Evolutionary conservation across 1,284 basidiomycete genomes (phyloP).

Genomic region (Leccinum solheimii): DNA sequence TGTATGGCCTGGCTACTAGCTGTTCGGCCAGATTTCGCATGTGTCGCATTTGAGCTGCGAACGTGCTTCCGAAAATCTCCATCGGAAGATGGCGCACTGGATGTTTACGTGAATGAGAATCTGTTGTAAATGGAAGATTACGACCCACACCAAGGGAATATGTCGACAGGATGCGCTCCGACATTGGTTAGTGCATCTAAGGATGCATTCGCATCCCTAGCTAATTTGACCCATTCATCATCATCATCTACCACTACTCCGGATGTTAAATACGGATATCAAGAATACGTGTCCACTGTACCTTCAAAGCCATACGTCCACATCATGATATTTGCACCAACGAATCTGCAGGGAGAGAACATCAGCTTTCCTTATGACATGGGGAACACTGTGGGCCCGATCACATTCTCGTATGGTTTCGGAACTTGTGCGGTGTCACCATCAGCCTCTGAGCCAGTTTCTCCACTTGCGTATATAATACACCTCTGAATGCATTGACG

Average conservation of each 20-base stretch:
- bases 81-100: conserved; percentile 7
- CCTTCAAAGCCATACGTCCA: conserved; percentile 10
- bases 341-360: not conserved
- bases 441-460: conserved; percentile 5
- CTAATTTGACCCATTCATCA: conserved; percentile 7
- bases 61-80: conserved; percentile 1
- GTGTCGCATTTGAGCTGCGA: conserved; percentile 7
- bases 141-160: conserved; percentile 7
- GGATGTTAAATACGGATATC: not conserved
- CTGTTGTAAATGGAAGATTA: not conserved
- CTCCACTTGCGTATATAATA: not conserved
- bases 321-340: conserved; percentile 9
- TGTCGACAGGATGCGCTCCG: conserved; percentile 8
- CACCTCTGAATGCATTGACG: not conserved
- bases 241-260: conserved; percentile 1
- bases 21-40: conserved; percentile 6
- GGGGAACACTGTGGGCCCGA: too few relatives aligned
- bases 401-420: conserved; percentile 4
- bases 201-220: conserved; percentile 6
- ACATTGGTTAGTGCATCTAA: conserved; percentile 6
- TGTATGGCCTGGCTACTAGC: conserved; percentile 2
- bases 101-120: not conserved
- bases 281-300: not conserved
- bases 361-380: not conserved
- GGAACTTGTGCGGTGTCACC: conserved; percentile 2